Base-by-base conservation (phyloP, 306 rosid species). In the Vicia sativa region DNA sequence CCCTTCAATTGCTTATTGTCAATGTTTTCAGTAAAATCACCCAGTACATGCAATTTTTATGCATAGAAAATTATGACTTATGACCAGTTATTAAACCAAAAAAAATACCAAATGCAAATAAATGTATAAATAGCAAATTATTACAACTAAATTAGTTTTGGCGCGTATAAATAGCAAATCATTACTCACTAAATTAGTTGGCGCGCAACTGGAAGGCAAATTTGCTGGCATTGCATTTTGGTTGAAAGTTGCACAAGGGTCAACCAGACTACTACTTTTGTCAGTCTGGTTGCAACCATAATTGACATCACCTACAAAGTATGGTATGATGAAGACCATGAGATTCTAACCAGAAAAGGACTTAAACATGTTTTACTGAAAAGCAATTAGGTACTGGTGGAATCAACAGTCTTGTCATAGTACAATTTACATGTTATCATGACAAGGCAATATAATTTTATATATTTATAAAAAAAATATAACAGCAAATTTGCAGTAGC, bases 111-210 rank as follows among this genome's bases (percentile, higher is more conserved):
- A 81, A 63, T 28, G 65, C 58, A 43, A 57, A 75, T 34, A 70
- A 70, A 56, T 66, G 43, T 14, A 41, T 11, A 38, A 37, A 61
- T 16, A 59, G 23, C 53, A 53, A 70, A 63, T 57, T 45, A 63
- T 16, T 34, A 78, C 97, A 86, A 87, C 96, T 6, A 70, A 46
- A 35, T 77, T 75, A 64, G 69, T 71, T 35, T 34, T 34, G 38
- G 6, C 38, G 38, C 9, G 43, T 14, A 41, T 11, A 38, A 37
- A 61, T 16, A 59, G 23, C 46, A 53, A 70, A 63, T 57, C 39
- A 63, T 16, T 71, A 78, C 97, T 87, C 86, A 87, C 98, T 6
- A 70, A 46, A 35, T 78, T 77, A 64, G 71, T 71, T 35, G 78
- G 79, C 52, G 75, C 61, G 61, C 54, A 57, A 72, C 23, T 82